These are phyloP conservation scores for Pleurotus platypus DNA, from an alignment of 768 basidiomycete genomes.

Conservation along the genomic window DNA sequence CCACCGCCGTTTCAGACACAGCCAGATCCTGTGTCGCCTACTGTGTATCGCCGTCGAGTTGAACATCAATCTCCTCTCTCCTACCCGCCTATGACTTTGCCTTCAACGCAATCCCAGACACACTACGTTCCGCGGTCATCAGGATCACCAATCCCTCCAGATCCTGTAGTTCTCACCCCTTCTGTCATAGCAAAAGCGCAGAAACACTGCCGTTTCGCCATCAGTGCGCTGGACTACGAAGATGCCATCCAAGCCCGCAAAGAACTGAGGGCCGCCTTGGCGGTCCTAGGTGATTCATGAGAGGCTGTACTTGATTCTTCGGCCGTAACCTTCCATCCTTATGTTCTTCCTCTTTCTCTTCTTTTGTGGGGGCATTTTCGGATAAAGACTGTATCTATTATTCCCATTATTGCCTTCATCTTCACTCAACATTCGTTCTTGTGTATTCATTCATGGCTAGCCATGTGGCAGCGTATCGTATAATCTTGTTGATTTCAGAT, in stretches of 20 bases:
- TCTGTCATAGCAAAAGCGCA: conserved; percentile 70
- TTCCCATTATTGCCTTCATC: background rate
- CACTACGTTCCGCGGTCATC: conserved; percentile 13
- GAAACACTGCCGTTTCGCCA: conserved; percentile 90
- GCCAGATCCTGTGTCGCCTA: conserved; percentile 11
- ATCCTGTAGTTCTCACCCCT: conserved; percentile 54
- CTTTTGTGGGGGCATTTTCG: background rate
- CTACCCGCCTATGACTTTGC: background rate
- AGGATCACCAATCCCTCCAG: conserved; percentile 16
- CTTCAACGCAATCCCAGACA: conserved; percentile 8
- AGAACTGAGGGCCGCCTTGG: conserved; percentile 77
- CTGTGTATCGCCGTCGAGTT: conserved; percentile 2
- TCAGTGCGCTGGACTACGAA: conserved; percentile 95
- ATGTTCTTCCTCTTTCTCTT: background rate
- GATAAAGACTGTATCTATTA: background rate
- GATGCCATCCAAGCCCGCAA: conserved; percentile 82
- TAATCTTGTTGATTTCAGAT: background rate
- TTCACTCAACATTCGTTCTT: no score
- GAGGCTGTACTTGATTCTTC: background rate
- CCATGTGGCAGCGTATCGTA: no score
- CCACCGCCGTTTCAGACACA: conserved; percentile 1
- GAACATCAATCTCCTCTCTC: conserved; percentile 6
- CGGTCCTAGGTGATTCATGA: conserved; percentile 49
- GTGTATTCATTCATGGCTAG: no score
- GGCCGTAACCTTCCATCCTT: no score